Conservation (phyloP, 805 yeast genomes). For the Yamadazyma akitaensis region DNA sequence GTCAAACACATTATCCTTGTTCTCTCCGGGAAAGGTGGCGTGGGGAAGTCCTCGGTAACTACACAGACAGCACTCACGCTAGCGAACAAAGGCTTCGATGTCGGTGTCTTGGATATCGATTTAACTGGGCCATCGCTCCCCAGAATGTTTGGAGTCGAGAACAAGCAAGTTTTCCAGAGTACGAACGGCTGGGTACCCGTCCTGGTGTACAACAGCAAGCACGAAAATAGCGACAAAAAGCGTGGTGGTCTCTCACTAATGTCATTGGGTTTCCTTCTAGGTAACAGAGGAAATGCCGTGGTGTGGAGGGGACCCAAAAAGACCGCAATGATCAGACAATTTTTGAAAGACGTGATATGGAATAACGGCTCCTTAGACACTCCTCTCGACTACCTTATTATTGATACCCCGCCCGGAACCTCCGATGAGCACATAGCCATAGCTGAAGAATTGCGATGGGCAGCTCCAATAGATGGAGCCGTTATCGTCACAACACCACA, state of each 20-base stretch:
- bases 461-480: conserved; percentile 79
- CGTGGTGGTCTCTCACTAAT: conserved; percentile 57
- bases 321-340: conserved; percentile 96
- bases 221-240: conserved; percentile 12
- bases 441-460: conserved; percentile 79
- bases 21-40: conserved; percentile 95
- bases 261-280: conserved; percentile 84
- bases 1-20: conserved; percentile 79
- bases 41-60: conserved; percentile 94
- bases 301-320: conserved; percentile 99
- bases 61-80: conserved; percentile 88
- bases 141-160: conserved; percentile 91
- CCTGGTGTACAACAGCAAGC: conserved; percentile 21
- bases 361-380: conserved; percentile 66
- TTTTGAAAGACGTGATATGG: conserved; percentile 89
- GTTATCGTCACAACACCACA: conserved; percentile 97
- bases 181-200: conserved; percentile 94
- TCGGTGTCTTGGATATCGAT: conserved; percentile 95
- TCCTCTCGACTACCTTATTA: conserved; percentile 67
- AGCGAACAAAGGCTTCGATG: conserved; percentile 65
- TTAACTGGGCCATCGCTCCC: conserved; percentile 96
- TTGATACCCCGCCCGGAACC: conserved; percentile 99
- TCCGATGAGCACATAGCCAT: conserved; percentile 97
- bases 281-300: conserved; percentile 82
- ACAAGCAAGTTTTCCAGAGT: conserved; percentile 74